These are phyloP conservation scores for Inga oerstediana DNA, from an alignment of 306 rosid species.

Conservation along the genomic window DNA sequence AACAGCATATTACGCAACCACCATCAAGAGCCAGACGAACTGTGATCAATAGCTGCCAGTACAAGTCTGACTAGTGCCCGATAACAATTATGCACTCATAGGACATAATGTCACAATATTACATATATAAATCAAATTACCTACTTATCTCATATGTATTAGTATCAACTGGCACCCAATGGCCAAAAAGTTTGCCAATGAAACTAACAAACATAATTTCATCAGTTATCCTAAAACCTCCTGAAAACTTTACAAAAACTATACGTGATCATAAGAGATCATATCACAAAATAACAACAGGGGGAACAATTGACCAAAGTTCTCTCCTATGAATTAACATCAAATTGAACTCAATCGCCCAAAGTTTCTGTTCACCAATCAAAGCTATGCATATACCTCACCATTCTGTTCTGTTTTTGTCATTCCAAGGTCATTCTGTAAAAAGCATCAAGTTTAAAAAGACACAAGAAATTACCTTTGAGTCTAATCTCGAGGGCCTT, in stretches of 20 bases:
- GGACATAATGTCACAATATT: background rate
- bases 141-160: background rate
- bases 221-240: background rate
- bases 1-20: background rate
- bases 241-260: background rate
- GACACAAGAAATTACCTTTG: slow-evolving; percentile 51
- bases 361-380: background rate
- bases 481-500: slow-evolving; percentile 76
- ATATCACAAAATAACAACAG: background rate
- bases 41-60: background rate
- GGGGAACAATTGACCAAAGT: background rate
- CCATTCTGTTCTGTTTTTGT: background rate
- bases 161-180: background rate
- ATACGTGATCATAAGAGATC: background rate
- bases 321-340: background rate
- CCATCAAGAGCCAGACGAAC: background rate
- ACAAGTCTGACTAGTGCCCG: no score
- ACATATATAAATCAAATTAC: background rate
- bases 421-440: background rate
- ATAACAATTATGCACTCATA: no score
- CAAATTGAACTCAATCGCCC: background rate
- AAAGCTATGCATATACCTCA: background rate
- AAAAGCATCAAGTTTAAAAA: background rate
- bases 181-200: background rate
- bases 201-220: background rate